These are phyloP conservation scores for Aspergillus ruber DNA, from an alignment of 2,329 filamentous ascomycete species.

Conservation along the genomic window DNA sequence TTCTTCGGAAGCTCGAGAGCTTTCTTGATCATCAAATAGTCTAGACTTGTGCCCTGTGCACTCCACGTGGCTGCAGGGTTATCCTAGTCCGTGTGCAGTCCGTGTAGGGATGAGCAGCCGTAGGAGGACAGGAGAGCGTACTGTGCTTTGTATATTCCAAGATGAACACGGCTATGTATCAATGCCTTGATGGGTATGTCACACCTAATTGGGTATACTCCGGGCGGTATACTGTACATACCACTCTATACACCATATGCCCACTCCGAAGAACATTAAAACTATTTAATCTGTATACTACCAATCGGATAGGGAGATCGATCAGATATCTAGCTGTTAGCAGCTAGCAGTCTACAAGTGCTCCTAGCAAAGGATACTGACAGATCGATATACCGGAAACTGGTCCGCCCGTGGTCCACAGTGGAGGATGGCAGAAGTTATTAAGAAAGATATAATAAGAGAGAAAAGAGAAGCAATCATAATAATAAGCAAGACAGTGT, in stretches of 20 bases:
- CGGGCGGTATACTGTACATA: too few species aligned
- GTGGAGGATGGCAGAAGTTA: not conserved
- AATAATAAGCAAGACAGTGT: not conserved
- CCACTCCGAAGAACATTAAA: not conserved
- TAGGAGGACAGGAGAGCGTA: not conserved
- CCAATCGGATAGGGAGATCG: not conserved
- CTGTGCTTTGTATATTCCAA: not conserved
- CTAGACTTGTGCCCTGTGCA: not conserved
- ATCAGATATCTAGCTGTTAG: too few species aligned
- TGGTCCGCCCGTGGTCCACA: not conserved
- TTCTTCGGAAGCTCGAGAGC: too few species aligned
- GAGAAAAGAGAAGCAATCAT: not conserved
- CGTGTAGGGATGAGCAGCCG: too few species aligned
- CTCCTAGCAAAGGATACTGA: too few species aligned
- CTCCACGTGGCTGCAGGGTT: not conserved
- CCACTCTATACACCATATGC: too few species aligned
- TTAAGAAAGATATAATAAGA: not conserved
- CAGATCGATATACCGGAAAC: too few species aligned
- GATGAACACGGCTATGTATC: not conserved
- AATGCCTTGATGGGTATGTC: too few species aligned
- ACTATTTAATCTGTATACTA: not conserved
- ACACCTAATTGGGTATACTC: too few species aligned
- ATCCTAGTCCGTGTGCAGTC: not conserved
- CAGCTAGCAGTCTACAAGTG: too few species aligned
- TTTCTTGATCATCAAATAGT: not conserved